Evolutionary conservation across 768 basidiomycete species (phyloP).

Genomic region (Imleria badia): DNA sequence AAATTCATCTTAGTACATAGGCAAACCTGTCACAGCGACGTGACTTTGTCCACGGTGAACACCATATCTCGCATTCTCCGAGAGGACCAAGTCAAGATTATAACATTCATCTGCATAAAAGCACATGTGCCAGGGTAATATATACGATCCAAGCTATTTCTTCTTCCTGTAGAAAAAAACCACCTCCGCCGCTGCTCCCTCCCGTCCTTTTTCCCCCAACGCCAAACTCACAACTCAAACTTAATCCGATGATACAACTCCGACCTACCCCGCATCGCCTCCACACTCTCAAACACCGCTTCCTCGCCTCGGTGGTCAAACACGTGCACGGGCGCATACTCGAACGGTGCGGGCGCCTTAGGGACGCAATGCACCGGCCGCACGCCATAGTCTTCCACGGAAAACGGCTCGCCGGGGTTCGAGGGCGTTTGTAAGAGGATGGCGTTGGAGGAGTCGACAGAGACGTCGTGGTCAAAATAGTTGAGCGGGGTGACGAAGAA

Average conservation of each 20-base stretch:
- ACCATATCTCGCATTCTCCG: too few relatives aligned
- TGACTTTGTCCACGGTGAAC: too few relatives aligned
- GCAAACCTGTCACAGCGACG: too few relatives aligned
- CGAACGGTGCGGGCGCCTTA: conserved; percentile 36
- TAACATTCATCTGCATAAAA: too few relatives aligned
- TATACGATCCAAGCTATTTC: too few relatives aligned
- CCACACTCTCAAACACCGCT: conserved; percentile 28
- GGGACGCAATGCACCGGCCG: conserved; percentile 41
- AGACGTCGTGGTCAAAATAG: conserved; percentile 63
- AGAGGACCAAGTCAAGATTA: too few relatives aligned
- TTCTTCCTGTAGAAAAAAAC: too few relatives aligned
- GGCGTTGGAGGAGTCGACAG: conserved; percentile 56
- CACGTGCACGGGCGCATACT: conserved; percentile 35
- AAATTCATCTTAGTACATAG: too few relatives aligned
- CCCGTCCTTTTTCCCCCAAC: too few relatives aligned
- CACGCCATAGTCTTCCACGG: conserved; percentile 55
- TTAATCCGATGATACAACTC: conserved; percentile 43
- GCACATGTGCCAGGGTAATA: too few relatives aligned
- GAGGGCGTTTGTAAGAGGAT: conserved; percentile 45
- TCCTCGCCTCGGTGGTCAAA: conserved; percentile 37
- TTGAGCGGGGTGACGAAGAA: conserved; percentile 63
- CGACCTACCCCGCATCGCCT: conserved; percentile 40
- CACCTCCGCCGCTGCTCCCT: too few relatives aligned
- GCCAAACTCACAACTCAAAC: conserved; percentile 25
- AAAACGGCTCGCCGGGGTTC: conserved; percentile 38